Conservation (phyloP, 176 grass and related monocot genomes). For the Carex littledalei region DNA sequence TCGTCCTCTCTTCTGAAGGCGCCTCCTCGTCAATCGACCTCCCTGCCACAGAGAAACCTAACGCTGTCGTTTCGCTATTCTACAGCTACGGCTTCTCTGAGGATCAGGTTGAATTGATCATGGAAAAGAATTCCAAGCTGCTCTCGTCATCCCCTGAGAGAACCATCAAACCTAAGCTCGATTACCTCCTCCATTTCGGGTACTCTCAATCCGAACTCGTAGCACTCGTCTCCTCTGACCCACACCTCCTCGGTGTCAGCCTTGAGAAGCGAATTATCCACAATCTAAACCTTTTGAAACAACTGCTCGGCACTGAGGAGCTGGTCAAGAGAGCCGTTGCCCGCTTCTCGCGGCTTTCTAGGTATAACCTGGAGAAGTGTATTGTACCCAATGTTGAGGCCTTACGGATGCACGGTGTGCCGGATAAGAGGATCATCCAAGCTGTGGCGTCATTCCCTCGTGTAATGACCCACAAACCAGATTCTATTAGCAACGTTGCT, state of each 20-base stretch:
- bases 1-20: not conserved
- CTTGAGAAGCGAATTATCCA: slow-evolving; percentile 22
- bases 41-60: not conserved
- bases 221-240: slow-evolving; percentile 9
- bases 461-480: slow-evolving; percentile 9
- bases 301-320: slow-evolving; percentile 19
- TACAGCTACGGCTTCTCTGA: slow-evolving; percentile 40
- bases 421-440: slow-evolving; percentile 22
- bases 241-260: slow-evolving; percentile 19
- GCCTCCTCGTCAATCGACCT: not conserved
- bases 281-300: slow-evolving; percentile 35
- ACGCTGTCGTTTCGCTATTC: not conserved
- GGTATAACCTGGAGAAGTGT: slow-evolving; percentile 1
- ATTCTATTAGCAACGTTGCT: slow-evolving; percentile 10
- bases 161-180: slow-evolving; percentile 23
- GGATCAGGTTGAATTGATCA: slow-evolving; percentile 25
- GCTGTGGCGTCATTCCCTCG: slow-evolving; percentile 20
- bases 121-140: slow-evolving; percentile 15
- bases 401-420: slow-evolving; percentile 22
- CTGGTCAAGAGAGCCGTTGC: slow-evolving; percentile 20
- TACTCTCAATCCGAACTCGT: slow-evolving; percentile 7
- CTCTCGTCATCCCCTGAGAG: not conserved
- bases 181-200: slow-evolving; percentile 12
- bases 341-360: slow-evolving; percentile 19
- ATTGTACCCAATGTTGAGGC: slow-evolving; percentile 42